Percentiles rank a stretch among this genome's conserved stretches.
Evolutionary conservation across 1,139 yeast genomes (phyloP).

Genomic region (Insectozyma bohioensis): DNA sequence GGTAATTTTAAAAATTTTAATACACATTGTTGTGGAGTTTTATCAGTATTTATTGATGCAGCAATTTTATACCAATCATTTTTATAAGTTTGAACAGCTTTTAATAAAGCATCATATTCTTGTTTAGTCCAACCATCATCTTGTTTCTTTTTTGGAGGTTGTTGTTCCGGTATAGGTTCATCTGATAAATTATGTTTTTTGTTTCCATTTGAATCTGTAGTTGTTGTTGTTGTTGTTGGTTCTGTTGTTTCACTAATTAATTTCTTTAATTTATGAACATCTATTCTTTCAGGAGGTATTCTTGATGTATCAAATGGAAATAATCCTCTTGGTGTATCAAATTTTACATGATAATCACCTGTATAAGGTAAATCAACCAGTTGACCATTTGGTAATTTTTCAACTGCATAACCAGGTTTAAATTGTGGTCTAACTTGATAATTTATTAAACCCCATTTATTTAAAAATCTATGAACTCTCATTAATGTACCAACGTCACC

Average conservation of each 20-base stretch:
- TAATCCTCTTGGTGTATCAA: conserved; percentile 92
- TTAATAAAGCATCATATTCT: conserved; percentile 57
- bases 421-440: conserved; percentile 81
- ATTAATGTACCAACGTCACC: conserved; percentile 96
- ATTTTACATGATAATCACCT: conserved; percentile 64
- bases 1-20: conserved; percentile 78
- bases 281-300: conserved; percentile 53
- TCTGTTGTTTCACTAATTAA: conserved; percentile 26
- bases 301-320: conserved; percentile 88
- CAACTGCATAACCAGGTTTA: conserved; percentile 62
- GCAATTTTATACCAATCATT: conserved; percentile 81
- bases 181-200: conserved; percentile 9
- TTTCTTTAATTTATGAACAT: conserved; percentile 55
- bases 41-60: conserved; percentile 52
- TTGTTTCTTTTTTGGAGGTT: conserved; percentile 23
- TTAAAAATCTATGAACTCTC: conserved; percentile 85
- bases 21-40: conserved; percentile 80
- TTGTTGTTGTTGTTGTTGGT: conserved; percentile 9
- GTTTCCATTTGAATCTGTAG: conserved; percentile 8
- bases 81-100: conserved; percentile 58
- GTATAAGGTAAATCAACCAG: conserved; percentile 59
- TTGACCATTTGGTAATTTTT: conserved; percentile 52
- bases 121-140: conserved; percentile 65
- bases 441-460: conserved; percentile 95
- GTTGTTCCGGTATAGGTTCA: conserved; percentile 7